Evolutionary conservation across 768 basidiomycete species (phyloP), one percentile per base, ranked within the genome.

Genomic region (Gautieria morchelliformis): DNA sequence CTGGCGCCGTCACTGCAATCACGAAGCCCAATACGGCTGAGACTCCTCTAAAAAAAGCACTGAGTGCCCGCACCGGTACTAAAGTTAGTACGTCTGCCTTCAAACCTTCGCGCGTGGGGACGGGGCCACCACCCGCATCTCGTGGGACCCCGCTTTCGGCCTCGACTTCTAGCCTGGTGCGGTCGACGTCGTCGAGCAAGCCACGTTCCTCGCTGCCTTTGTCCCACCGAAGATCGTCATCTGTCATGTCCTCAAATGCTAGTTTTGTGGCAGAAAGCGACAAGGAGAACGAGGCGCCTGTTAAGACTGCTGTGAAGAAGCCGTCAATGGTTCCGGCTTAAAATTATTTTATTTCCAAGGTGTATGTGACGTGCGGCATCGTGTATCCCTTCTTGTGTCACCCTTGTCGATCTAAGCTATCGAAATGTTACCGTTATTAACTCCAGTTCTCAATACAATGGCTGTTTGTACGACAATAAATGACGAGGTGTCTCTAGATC

Each of bases 1-100:
- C 84, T 4, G 75, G 72, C 32, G 83, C 83, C 10, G 79, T 83
- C 57, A 65, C 72, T 12, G 75, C 75, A 46, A 75, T 71, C 46
- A 72, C 74, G 15, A 48, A 54, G 9, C 22, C 54, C 12, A 51
- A 19, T 12, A 42, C 41, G n/a, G 14, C 46, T 11, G 53, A 55
- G n/a, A 57, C 58, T 8, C 58, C 55, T 7, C 30, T 33, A 2
- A 59, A 42, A 20, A 30, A 24, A 8, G 12, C 27, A 24, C 27
- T 44, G 24, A 39, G 35, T 11, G 3, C 30, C 24, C 12, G 24
- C 27, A 11, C 20, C 32, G 20, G 30, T 12, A 10, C 7, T 37
- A 5, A 15, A 14, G 19, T 3, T 19, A n/a, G 37, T 35, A 6
- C 48, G 15, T 47, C 47, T 7, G 50, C 56, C 48, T 30, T 39